Evolutionary conservation across 176 grass and related monocot species (phyloP).

Genomic region (Calamus simplicifolius): DNA sequence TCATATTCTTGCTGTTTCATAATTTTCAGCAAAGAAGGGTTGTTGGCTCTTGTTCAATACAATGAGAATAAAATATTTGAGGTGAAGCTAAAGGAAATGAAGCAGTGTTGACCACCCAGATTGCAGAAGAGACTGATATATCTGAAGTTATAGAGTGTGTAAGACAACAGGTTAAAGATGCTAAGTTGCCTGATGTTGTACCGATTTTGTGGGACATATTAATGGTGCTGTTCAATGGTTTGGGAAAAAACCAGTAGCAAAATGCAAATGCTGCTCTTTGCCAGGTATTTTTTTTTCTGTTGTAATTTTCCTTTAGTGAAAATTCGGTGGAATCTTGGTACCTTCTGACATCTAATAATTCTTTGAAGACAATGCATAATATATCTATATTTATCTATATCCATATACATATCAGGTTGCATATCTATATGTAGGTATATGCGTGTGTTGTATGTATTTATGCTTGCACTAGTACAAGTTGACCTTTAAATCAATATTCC

Average conservation of each 20-base stretch:
- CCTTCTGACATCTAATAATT: no score
- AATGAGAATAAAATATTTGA: constrained; percentile 97
- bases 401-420: no score
- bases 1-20: no score
- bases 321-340: no score
- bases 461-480: no score
- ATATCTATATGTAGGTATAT: no score
- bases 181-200: constrained; percentile 91
- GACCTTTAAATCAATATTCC: no score
- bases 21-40: constrained; percentile 92
- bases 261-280: constrained; percentile 89
- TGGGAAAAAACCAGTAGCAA: constrained; percentile 98
- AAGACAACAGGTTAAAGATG: constrained; percentile 88
- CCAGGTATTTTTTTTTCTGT: no score
- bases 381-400: no score
- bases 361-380: no score
- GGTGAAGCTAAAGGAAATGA: constrained; percentile 92
- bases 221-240: constrained; percentile 98
- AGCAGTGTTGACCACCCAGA: constrained; percentile 66
- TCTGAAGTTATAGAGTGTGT: constrained; percentile 77
- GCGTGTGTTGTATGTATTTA: no score
- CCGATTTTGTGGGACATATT: constrained; percentile 91
- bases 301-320: no score
- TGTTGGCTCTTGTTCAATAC: constrained; percentile 76
- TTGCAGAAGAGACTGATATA: constrained; percentile 70